phyloP scores from a whole-genome alignment of 169 alveolate genomes.

The Plasmodium berghei region DNA sequence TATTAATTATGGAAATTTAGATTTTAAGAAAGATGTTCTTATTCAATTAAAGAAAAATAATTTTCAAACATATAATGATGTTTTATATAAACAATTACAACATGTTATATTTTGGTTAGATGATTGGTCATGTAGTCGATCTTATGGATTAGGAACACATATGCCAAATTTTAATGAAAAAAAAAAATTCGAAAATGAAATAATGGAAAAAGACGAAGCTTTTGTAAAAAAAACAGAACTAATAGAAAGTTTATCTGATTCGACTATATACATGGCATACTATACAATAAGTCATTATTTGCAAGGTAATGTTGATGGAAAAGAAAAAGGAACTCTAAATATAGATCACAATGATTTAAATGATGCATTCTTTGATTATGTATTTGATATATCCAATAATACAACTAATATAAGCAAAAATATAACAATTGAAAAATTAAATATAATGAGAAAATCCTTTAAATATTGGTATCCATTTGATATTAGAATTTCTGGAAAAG shows the following conservation, averaged over 20 bases:
- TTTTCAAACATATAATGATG: constrained; percentile 84
- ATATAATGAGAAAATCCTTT: constrained; percentile 93
- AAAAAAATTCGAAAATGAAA: neutral
- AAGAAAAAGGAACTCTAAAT: constrained; percentile 89
- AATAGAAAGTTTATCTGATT: constrained; percentile 98
- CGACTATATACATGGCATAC: constrained; percentile 99
- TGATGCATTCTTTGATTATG: constrained; percentile 96
- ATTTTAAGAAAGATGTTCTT: constrained; percentile 94
- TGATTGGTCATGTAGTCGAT: constrained; percentile 98
- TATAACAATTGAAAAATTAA: constrained; percentile 77
- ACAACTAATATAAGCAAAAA: constrained; percentile 87
- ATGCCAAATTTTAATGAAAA: constrained; percentile 93
- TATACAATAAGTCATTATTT: constrained; percentile 98
- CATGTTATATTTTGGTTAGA: constrained; percentile 92
- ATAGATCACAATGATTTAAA: constrained; percentile 92
- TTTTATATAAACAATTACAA: constrained; percentile 90
- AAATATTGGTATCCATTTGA: constrained; percentile 95
- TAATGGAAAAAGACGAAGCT: neutral
- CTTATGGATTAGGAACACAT: constrained; percentile 98
- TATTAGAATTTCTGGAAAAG: constrained; percentile 96
- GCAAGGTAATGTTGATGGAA: constrained; percentile 94
- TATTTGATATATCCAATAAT: constrained; percentile 90
- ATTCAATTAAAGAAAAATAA: constrained; percentile 89
- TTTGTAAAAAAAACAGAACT: constrained; percentile 79
- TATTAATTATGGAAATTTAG: constrained; percentile 96